Evolutionary conservation across 2,329 filamentous ascomycete species (phyloP).

Genomic region (Ramularia endophylla): DNA sequence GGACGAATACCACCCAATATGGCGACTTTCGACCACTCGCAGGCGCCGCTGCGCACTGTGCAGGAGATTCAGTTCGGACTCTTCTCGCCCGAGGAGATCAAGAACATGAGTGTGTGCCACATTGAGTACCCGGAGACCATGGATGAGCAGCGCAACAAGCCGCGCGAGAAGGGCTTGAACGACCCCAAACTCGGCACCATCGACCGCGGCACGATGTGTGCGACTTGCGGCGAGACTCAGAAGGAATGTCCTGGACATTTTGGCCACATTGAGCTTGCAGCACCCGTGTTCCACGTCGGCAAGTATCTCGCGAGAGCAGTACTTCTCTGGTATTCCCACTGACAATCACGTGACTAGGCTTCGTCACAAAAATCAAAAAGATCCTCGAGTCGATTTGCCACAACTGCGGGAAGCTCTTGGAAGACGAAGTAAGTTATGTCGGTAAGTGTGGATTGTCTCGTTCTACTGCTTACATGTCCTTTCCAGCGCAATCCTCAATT

Average conservation of each 20-base stretch:
- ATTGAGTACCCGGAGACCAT: slow-evolving; percentile 99
- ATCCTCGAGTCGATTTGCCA: slow-evolving; percentile 98
- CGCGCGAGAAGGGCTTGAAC: slow-evolving; percentile 86
- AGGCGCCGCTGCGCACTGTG: slow-evolving; percentile 93
- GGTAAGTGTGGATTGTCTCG: slow-evolving; percentile 17
- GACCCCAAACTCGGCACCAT: slow-evolving; percentile 95
- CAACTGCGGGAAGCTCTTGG: slow-evolving; percentile 96
- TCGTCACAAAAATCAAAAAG: slow-evolving; percentile 99
- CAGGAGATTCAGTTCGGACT: slow-evolving; percentile 99
- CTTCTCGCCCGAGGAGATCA: slow-evolving; percentile 96
- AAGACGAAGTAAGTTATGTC: slow-evolving; percentile 88
- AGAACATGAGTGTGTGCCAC: slow-evolving; percentile 95
- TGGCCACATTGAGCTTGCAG: slow-evolving; percentile 95
- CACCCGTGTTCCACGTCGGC: slow-evolving; percentile 87
- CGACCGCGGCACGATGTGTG: slow-evolving; percentile 91
- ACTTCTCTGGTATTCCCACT: neutral
- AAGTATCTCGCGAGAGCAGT: slow-evolving; percentile 25
- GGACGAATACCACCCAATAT: slow-evolving; percentile 49
- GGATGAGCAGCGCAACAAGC: slow-evolving; percentile 90
- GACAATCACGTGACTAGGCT: slow-evolving; percentile 53
- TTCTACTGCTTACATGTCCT: slow-evolving; percentile 40
- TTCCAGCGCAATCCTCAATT: slow-evolving; percentile 78
- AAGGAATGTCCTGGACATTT: slow-evolving; percentile 97
- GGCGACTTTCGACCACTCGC: slow-evolving; percentile 90
- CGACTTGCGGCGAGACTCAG: slow-evolving; percentile 93